Evolutionary conservation across 1,284 basidiomycete species (phyloP).

Genomic region (Meira nashicola): DNA sequence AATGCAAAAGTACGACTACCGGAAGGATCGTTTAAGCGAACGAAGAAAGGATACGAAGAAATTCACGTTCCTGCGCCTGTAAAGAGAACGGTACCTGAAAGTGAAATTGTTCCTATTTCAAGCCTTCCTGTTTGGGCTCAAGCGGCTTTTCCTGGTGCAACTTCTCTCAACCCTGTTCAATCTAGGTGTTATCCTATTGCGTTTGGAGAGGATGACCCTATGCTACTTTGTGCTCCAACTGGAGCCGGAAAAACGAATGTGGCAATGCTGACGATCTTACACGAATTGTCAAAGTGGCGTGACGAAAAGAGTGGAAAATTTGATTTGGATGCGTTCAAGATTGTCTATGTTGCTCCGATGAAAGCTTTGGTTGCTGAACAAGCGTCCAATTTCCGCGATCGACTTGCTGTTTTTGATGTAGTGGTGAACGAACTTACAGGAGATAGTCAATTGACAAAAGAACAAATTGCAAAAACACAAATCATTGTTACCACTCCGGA

Average conservation of each 20-base stretch:
- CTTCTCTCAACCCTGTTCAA: slow-evolving; percentile 81
- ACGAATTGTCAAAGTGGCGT: slow-evolving; percentile 48
- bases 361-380: slow-evolving; percentile 57
- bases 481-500: slow-evolving; percentile 99
- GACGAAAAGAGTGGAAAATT: slow-evolving; percentile 78
- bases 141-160: slow-evolving; percentile 57
- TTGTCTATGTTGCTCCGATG: slow-evolving; percentile 98
- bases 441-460: slow-evolving; percentile 95
- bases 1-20: slow-evolving; percentile 98
- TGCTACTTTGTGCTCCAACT: slow-evolving; percentile 93
- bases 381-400: slow-evolving; percentile 57
- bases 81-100: slow-evolving; percentile 61
- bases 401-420: slow-evolving; percentile 75
- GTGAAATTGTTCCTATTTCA: slow-evolving; percentile 69
- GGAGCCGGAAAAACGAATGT: slow-evolving; percentile 99
- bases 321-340: slow-evolving; percentile 88
- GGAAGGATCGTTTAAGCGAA: slow-evolving; percentile 93
- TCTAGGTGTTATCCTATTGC: slow-evolving; percentile 69
- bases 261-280: slow-evolving; percentile 67
- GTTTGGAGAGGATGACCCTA: slow-evolving; percentile 83
- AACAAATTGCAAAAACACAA: slow-evolving; percentile 93
- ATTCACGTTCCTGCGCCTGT: slow-evolving; percentile 95
- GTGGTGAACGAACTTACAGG: slow-evolving; percentile 93
- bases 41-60: slow-evolving; percentile 95
- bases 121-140: slow-evolving; percentile 77